Percentiles rank a stretch among this genome's conserved stretches.
Evolutionary conservation across 2,329 filamentous ascomycete genomes (phyloP).

Genomic region (Phialophora verrucosa): DNA sequence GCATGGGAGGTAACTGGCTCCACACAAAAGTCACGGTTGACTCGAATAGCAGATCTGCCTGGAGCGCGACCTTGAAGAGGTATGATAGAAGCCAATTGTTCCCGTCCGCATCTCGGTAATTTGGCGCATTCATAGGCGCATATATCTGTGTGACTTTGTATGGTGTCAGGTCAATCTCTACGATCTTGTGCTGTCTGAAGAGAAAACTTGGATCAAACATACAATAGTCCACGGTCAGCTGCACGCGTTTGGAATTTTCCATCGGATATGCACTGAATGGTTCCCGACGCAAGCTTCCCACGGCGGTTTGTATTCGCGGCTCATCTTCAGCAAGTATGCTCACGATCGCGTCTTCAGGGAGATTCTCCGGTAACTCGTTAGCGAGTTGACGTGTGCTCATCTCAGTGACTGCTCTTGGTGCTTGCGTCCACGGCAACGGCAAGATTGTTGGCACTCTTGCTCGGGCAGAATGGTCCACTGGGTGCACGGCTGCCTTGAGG

Average conservation of each 20-base stretch:
- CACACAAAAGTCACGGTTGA: slow-evolving; percentile 12
- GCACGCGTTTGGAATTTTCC: slow-evolving; percentile 3
- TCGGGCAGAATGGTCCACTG: slow-evolving; percentile 1
- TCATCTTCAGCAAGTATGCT: not conserved
- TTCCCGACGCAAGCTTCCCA: slow-evolving; percentile 13
- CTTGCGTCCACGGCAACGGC: slow-evolving; percentile 2
- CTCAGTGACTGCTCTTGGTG: not conserved
- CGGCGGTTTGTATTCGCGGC: not conserved
- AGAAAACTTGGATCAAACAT: not conserved
- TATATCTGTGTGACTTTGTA: slow-evolving; percentile 13
- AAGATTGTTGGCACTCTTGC: not conserved
- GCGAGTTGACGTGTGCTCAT: not conserved
- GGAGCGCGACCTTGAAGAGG: slow-evolving; percentile 19
- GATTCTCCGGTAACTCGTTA: not conserved
- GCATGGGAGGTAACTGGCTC: slow-evolving; percentile 8
- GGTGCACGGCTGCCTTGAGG: slow-evolving; percentile 9
- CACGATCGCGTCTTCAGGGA: not conserved
- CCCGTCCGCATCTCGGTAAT: slow-evolving; percentile 1
- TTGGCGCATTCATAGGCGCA: slow-evolving; percentile 6
- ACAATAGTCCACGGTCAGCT: slow-evolving; percentile 22
- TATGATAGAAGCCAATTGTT: slow-evolving; percentile 12
- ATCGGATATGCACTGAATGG: slow-evolving; percentile 26
- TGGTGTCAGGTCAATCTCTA: not conserved
- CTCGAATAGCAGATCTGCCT: slow-evolving; percentile 19
- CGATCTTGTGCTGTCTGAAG: not conserved